Conservation (phyloP, 441 rosid genomes). For the Raphanus hybrid region DNA sequence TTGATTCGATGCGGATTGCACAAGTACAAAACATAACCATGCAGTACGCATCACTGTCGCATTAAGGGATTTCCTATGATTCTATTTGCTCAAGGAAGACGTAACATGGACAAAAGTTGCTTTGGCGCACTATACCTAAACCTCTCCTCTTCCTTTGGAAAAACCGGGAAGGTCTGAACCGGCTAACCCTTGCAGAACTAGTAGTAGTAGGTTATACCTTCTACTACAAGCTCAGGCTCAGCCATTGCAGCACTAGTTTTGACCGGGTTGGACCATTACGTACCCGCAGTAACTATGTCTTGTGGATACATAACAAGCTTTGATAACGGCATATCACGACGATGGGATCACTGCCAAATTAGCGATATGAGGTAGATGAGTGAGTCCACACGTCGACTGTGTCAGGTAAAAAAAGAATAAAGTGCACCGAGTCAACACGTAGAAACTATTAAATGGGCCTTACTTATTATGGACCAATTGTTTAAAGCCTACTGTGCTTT, state of each 20-base stretch:
- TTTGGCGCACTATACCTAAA: background rate
- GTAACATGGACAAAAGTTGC: background rate
- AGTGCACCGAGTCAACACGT: constrained; percentile 8
- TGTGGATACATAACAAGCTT: constrained; percentile 73
- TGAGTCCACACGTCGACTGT: too few species aligned
- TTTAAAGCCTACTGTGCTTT: background rate
- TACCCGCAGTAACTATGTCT: constrained; percentile 86
- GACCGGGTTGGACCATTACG: constrained; percentile 68
- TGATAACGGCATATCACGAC: constrained; percentile 5
- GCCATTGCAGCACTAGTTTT: too few species aligned
- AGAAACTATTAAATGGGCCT: constrained; percentile 20
- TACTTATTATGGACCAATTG: background rate
- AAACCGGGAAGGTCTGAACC: constrained; percentile 87
- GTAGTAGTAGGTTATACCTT: too few species aligned
- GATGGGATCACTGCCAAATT: constrained; percentile 33
- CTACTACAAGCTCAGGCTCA: too few species aligned
- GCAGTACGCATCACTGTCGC: background rate
- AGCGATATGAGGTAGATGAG: constrained; percentile 19
- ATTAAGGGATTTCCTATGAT: background rate
- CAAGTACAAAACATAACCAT: background rate
- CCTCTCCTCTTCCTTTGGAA: constrained; percentile 32
- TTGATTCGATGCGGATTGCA: background rate
- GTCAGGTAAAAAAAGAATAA: too few species aligned
- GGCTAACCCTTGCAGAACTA: constrained; percentile 33
- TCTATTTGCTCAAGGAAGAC: background rate